Conservation (phyloP, 2,329 filamentous ascomycete genomes). For the Metarhizium robertsii region DNA sequence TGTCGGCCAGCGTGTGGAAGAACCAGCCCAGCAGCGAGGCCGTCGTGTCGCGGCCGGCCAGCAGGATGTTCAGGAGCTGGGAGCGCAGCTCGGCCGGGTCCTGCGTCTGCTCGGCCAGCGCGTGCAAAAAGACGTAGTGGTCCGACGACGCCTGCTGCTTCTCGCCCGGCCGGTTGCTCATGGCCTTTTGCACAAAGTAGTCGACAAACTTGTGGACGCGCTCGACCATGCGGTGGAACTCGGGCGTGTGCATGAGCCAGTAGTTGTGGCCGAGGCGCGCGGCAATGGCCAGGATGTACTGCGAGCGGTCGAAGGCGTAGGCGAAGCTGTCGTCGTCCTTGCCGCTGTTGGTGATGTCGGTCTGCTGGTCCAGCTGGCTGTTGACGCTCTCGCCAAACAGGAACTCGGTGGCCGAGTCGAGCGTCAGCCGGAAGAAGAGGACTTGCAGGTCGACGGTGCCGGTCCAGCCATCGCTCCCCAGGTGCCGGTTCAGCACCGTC, state of each 20-base stretch:
- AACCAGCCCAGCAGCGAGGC: constrained; percentile 39
- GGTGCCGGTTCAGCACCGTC: constrained; percentile 11
- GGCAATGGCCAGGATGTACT: constrained; percentile 42
- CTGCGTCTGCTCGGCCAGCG: constrained; percentile 22
- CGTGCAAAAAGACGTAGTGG: constrained; percentile 22
- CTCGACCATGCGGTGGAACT: constrained; percentile 55
- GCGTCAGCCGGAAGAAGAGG: constrained; percentile 37
- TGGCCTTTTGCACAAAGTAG: constrained; percentile 54
- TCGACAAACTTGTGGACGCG: constrained; percentile 59
- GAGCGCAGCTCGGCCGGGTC: constrained; percentile 17
- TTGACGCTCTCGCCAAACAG: constrained; percentile 51
- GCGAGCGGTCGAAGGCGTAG: constrained; percentile 19
- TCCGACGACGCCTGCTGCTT: constrained; percentile 6
- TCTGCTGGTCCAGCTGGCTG: constrained; percentile 24
- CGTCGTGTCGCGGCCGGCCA: constrained; percentile 46
- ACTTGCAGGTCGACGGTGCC: constrained; percentile 31
- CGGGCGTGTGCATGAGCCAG: constrained; percentile 39
- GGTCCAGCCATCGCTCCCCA: constrained; percentile 25
- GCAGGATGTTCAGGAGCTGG: constrained; percentile 27
- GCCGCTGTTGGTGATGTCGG: constrained; percentile 12
- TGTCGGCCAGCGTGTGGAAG: constrained; percentile 30
- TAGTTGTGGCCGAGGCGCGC: constrained; percentile 34
- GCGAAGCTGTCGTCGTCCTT: constrained; percentile 21
- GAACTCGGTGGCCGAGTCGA: constrained; percentile 44
- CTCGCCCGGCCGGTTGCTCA: constrained; percentile 15